Evolutionary conservation across 2,329 filamentous ascomycete species (phyloP).

Genomic region (Aureobasidium vineae): DNA sequence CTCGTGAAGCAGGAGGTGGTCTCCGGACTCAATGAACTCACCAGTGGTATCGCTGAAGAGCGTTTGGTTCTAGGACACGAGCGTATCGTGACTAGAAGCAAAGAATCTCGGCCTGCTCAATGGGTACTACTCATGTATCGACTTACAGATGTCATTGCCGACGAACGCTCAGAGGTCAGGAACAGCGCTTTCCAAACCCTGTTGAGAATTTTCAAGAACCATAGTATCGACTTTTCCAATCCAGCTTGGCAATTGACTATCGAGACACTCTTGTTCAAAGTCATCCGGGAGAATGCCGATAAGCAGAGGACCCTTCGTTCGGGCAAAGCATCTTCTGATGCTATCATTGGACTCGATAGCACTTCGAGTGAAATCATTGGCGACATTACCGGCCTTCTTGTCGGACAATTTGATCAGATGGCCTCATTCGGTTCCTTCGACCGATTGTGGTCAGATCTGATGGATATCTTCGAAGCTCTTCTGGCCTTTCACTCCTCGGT

Average conservation of each 20-base stretch:
- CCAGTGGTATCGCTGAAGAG: slow-evolving; percentile 44
- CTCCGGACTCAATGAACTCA: slow-evolving; percentile 37
- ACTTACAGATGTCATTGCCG: slow-evolving; percentile 68
- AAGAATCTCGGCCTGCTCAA: slow-evolving; percentile 63
- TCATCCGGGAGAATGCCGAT: slow-evolving; percentile 51
- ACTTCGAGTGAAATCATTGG: slow-evolving; percentile 72
- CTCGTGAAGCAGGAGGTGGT: slow-evolving; percentile 55
- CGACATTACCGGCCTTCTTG: slow-evolving; percentile 69
- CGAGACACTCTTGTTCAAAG: slow-evolving; percentile 73
- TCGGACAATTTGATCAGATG: slow-evolving; percentile 72
- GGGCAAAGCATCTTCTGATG: slow-evolving; percentile 26
- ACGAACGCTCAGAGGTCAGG: slow-evolving; percentile 70
- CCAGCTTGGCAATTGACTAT: slow-evolving; percentile 83
- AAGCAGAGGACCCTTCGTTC: slow-evolving; percentile 23
- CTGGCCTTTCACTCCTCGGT: slow-evolving; percentile 43
- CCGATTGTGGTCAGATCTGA: slow-evolving; percentile 70
- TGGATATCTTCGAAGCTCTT: slow-evolving; percentile 63
- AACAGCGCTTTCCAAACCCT: slow-evolving; percentile 91
- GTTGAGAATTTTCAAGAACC: slow-evolving; percentile 86
- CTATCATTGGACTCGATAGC: slow-evolving; percentile 46
- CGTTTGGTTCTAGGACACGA: slow-evolving; percentile 21
- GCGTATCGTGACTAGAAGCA: slow-evolving; percentile 20
- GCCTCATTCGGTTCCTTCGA: slow-evolving; percentile 65
- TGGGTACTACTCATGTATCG: slow-evolving; percentile 76
- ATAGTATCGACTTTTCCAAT: slow-evolving; percentile 73